Conservation (phyloP, 441 rosid genomes). For the Syzygium syzygioides region DNA sequence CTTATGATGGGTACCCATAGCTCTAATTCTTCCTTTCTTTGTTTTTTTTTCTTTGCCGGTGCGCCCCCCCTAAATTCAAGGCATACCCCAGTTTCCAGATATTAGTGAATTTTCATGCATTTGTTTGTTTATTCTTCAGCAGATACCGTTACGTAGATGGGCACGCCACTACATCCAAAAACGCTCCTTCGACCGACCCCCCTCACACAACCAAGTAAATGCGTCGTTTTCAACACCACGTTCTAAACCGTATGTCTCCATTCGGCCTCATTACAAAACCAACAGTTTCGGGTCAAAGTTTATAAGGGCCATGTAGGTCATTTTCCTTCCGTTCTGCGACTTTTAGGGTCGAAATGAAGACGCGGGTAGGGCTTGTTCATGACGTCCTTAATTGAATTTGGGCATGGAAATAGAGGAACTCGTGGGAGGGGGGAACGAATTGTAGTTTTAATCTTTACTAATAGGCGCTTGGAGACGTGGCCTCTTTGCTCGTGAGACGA, state of each 20-base stretch:
- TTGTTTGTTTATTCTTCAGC: not conserved
- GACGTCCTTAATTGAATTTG: not conserved
- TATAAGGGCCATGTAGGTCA: too few relatives aligned
- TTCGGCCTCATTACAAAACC: not conserved
- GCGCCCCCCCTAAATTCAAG: not conserved
- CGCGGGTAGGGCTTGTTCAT: not conserved
- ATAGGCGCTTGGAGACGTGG: not conserved
- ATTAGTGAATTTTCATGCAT: not conserved
- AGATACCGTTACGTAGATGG: not conserved
- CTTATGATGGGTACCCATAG: not conserved
- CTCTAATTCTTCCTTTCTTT: not conserved
- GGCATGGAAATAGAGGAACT: not conserved
- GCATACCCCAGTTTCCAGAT: not conserved
- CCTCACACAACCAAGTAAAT: not conserved
- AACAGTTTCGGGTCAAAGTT: not conserved
- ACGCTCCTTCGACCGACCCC: not conserved
- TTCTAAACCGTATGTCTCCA: not conserved
- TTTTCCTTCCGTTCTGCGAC: accelerated
- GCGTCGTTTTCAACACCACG: not conserved
- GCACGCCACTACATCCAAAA: not conserved
- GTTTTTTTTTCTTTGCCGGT: not conserved
- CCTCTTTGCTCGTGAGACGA: not conserved
- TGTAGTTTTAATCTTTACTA: not conserved
- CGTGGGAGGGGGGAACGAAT: not conserved
- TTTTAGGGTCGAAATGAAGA: not conserved